A percentile compares a stretch with the other conserved stretches of the same genome.
Conservation (phyloP, 116 monocot genomes). For the Phalaenopsis hybrid region DNA sequence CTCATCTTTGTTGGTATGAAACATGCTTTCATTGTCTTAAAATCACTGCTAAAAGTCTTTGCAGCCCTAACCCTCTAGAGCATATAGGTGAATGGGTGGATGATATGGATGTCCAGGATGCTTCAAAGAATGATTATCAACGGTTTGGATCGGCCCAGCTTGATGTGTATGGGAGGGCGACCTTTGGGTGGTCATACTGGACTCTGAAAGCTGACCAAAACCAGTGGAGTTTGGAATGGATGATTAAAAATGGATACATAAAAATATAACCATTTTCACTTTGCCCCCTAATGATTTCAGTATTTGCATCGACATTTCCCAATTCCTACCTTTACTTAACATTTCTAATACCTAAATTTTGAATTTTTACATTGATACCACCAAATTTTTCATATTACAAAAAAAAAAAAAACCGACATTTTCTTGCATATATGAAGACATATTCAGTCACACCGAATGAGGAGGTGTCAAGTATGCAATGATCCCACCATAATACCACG, state of each 20-base stretch:
- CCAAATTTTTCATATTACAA: too few species aligned
- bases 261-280: conserved; percentile 5
- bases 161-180: conserved; percentile 38
- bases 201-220: conserved; percentile 27
- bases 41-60: not conserved
- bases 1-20: conserved; percentile 51
- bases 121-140: conserved; percentile 40
- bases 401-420: too few species aligned
- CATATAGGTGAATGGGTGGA: conserved; percentile 45
- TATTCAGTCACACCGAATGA: too few species aligned
- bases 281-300: too few species aligned
- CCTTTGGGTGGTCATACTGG: conserved; percentile 80
- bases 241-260: conserved; percentile 56
- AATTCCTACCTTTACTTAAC: too few species aligned
- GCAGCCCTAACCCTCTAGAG: too few species aligned
- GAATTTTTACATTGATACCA: too few species aligned
- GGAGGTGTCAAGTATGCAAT: too few species aligned
- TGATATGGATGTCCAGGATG: conserved; percentile 33
- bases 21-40: not conserved
- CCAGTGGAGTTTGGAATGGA: conserved; percentile 62
- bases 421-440: too few species aligned
- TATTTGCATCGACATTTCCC: too few species aligned
- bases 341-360: too few species aligned
- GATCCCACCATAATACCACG: too few species aligned
- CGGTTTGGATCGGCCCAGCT: conserved; percentile 43